Base-by-base conservation (phyloP, 169 alveolate species). In the Plasmodium yoelii region DNA sequence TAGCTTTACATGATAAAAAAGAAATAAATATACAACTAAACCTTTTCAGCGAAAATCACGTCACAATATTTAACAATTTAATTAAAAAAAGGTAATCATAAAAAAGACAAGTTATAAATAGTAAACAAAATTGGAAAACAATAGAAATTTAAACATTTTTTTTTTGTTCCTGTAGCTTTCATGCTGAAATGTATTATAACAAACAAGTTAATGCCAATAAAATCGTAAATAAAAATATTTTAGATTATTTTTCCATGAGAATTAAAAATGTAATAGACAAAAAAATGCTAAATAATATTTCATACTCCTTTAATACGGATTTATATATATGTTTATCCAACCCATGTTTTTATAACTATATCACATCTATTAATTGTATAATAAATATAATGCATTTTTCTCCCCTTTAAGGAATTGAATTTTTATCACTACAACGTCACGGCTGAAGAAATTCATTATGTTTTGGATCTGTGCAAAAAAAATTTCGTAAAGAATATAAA, bases 391-490 rank as follows among this genome's bases (percentile, higher is more conserved):
- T 9, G 1, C 51, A 15, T 24, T 57, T 46, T 18, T 68, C 22
- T 77, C 15, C 15, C n/a, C 61, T 18, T 70, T 8, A 46, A 80
- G 90, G 90, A 80, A 18, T 49, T 80, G 39, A 65, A 68, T 46
- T 80, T 80, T 44, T 80, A 65, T 46, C 65, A 80, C 55, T 80
- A 80, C 56, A 80, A 80, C 42, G 57, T 80, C 24, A 80, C 71
- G 18, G 13, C 47, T 9, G 82, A 80, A 65, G 82, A 80, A 53
- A 80, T 80, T 39, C 82, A 80, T 26, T 80, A 19, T 39, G 71
- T 80, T 42, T 59, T 80, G 47, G 42, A 65, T 26, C 49, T 65
- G 49, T 80, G 90, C 61, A 65, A 67, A 51, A 51, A 51, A 18
- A 26, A 57, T 26, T 46, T 55, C 47, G 73, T 80, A 44, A 80